These are phyloP conservation scores for Solanum chilense DNA, from an alignment of 257 asterid species.

Conservation along the genomic window DNA sequence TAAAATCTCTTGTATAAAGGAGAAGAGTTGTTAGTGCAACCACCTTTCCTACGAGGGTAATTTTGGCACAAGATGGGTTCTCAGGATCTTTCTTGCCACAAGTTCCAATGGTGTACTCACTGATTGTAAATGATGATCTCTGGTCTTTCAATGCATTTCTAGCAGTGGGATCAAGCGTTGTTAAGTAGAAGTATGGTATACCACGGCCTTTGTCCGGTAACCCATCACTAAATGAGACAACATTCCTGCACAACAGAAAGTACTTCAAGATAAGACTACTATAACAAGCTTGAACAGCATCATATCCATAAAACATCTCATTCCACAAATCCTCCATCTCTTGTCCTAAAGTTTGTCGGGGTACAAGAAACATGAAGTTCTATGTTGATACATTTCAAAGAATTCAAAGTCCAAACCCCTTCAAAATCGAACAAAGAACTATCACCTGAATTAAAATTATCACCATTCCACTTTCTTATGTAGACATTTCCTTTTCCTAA, in stretches of 20 bases:
- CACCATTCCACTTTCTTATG: background rate
- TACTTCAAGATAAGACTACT: background rate
- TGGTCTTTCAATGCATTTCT: conserved; percentile 56
- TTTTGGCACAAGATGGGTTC: conserved; percentile 69
- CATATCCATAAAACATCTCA: background rate
- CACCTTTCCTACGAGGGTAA: conserved; percentile 80
- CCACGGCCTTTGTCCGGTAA: conserved; percentile 59
- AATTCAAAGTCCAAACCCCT: background rate
- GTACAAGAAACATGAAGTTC: background rate
- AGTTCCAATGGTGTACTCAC: conserved; percentile 63
- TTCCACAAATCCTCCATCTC: background rate
- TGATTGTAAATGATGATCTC: conserved; percentile 66
- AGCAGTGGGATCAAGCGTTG: conserved; percentile 85
- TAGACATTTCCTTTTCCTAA: background rate
- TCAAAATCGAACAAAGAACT: background rate
- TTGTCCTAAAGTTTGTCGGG: background rate
- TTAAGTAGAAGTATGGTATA: conserved; percentile 78
- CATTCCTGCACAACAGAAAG: conserved; percentile 44
- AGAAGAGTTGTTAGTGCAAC: background rate
- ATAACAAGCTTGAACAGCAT: background rate
- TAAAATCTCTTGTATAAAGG: background rate
- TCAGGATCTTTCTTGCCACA: conserved; percentile 81
- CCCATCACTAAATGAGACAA: conserved; percentile 87
- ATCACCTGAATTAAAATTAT: background rate
- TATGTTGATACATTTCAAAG: background rate